These are phyloP conservation scores for Amauroascus niger DNA, from an alignment of 2,329 filamentous ascomycete species.

Conservation along the genomic window DNA sequence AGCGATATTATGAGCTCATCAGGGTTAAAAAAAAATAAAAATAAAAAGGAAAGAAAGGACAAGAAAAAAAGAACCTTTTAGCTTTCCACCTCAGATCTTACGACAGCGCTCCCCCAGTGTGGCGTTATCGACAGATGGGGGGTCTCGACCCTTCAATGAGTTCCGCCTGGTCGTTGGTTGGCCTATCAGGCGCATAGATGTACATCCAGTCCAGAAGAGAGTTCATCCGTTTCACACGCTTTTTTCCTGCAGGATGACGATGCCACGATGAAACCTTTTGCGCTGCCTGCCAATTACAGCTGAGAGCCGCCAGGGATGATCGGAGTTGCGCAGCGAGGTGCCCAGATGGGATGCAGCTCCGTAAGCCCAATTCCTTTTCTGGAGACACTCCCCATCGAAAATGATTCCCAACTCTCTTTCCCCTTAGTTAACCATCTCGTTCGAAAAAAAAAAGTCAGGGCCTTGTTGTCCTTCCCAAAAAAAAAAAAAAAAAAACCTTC, in stretches of 20 bases:
- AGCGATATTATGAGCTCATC: no score
- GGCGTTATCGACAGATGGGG: not conserved
- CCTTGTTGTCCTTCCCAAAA: no score
- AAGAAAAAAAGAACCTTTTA: no score
- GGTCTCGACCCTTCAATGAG: not conserved
- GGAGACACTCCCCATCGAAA: no score
- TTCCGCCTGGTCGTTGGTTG: not conserved
- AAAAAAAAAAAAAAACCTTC: no score
- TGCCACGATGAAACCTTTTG: conserved; percentile 12
- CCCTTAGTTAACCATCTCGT: no score
- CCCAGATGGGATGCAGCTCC: no score
- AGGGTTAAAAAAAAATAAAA: no score
- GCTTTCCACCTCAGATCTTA: conserved; percentile 4
- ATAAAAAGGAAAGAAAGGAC: no score
- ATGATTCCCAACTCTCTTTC: not conserved
- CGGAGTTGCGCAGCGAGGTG: no score
- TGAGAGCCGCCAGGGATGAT: not conserved
- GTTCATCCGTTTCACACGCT: conserved; percentile 7
- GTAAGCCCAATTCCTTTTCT: no score
- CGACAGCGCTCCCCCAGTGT: not conserved
- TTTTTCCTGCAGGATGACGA: conserved; percentile 14
- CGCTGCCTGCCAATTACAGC: conserved; percentile 2
- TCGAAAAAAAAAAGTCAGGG: no score
- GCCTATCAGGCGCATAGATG: not conserved
- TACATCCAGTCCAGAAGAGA: not conserved